phyloP scores from a whole-genome alignment of 108 stramenopile species.

The Parietichytrium sp. region DNA sequence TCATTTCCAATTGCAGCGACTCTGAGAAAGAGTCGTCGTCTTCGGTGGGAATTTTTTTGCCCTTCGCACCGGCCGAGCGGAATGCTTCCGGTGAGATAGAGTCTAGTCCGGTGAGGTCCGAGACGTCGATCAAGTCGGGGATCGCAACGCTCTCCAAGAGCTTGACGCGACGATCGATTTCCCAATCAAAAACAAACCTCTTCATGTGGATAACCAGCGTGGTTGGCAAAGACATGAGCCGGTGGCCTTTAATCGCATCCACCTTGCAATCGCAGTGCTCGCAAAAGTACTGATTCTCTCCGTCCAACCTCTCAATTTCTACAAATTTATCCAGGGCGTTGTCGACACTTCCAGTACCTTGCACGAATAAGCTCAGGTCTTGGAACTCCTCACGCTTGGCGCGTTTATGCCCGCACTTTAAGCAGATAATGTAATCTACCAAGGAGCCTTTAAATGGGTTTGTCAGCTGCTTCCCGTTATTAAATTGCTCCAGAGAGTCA shows the following conservation, averaged over 20 bases:
- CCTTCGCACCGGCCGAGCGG: neutral
- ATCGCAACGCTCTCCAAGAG: neutral
- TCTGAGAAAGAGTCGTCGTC: slow-evolving; percentile 34
- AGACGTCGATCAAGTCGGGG: neutral
- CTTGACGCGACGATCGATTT: slow-evolving; percentile 5
- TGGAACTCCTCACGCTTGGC: slow-evolving; percentile 49
- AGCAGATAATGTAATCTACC: slow-evolving; percentile 49
- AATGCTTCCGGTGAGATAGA: no score
- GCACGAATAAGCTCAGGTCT: neutral
- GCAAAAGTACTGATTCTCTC: slow-evolving; percentile 62
- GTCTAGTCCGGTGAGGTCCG: neutral
- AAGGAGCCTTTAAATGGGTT: slow-evolving; percentile 43
- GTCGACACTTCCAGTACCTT: neutral
- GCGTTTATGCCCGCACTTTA: slow-evolving; percentile 53
- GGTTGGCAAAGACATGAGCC: slow-evolving; percentile 50
- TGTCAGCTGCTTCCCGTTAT: neutral
- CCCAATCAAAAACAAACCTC: slow-evolving; percentile 60
- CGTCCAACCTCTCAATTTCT: slow-evolving; percentile 56
- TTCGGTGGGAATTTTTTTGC: neutral
- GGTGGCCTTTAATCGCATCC: slow-evolving; percentile 59
- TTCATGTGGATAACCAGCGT: slow-evolving; percentile 60
- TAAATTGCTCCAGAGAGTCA: slow-evolving; percentile 53
- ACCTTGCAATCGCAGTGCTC: slow-evolving; percentile 43
- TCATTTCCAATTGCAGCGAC: no score
- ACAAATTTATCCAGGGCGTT: slow-evolving; percentile 55